Conservation (phyloP, 176 grass and related monocot species). For the Coix lacrymajobi region DNA sequence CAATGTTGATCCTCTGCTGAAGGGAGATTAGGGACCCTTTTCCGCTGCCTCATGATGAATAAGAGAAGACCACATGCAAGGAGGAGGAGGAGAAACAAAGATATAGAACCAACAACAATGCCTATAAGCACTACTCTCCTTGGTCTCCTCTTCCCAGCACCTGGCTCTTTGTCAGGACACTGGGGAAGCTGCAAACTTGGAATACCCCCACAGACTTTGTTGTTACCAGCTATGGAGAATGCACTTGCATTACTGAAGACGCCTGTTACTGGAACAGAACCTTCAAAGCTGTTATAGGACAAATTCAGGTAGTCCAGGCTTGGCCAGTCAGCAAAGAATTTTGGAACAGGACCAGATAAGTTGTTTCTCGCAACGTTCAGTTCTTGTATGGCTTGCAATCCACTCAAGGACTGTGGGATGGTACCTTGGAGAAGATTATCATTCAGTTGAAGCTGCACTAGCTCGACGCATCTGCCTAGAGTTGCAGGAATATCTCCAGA, state of each 20-base stretch:
- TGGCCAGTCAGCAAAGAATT: slow-evolving; percentile 12
- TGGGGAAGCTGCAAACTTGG: background rate
- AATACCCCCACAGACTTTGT: slow-evolving; percentile 21
- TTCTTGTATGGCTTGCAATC: slow-evolving; percentile 1
- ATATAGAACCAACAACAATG: background rate
- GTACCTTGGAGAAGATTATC: slow-evolving; percentile 1
- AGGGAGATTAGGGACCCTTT: background rate
- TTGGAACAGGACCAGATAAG: slow-evolving; percentile 11
- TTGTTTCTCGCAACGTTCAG: background rate
- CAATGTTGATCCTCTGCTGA: background rate
- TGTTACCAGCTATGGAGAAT: slow-evolving; percentile 10
- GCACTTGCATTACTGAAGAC: slow-evolving; percentile 26
- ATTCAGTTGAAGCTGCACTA: background rate
- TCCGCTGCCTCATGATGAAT: background rate
- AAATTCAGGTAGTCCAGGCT: background rate
- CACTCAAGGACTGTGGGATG: slow-evolving; percentile 3
- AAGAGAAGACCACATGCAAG: background rate
- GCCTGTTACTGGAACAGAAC: slow-evolving; percentile 6
- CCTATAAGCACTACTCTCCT: slow-evolving; percentile 7
- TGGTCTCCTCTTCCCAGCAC: background rate
- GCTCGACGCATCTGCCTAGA: slow-evolving; percentile 4
- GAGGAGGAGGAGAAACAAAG: background rate
- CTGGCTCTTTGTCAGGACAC: background rate
- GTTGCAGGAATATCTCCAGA: background rate
- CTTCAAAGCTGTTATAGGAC: slow-evolving; percentile 19